Conservation (phyloP, 306 rosid genomes). For the Notholithocarpus densiflorus region DNA sequence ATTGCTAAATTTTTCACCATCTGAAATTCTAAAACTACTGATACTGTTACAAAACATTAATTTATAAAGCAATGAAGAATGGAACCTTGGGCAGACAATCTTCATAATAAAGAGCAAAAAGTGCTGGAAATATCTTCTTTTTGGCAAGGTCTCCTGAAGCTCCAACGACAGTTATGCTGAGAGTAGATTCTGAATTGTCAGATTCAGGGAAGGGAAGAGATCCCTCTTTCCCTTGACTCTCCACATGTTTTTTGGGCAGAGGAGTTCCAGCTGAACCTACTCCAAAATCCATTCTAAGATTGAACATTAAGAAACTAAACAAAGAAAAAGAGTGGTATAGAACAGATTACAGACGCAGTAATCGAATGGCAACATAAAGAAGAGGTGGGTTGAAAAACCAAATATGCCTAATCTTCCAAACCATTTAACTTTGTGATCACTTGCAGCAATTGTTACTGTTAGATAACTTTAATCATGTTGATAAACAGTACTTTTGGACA, state of each 20-base stretch:
- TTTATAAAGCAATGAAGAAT: conserved; percentile 4
- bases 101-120: conserved; percentile 90
- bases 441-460: background rate
- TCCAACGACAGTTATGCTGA: conserved; percentile 88
- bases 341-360: conserved; percentile 5
- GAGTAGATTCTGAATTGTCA: conserved; percentile 45
- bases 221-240: conserved; percentile 34
- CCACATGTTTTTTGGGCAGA: conserved; percentile 39
- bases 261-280: conserved; percentile 58
- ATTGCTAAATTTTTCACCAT: conserved; percentile 11
- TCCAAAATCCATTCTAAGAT: conserved; percentile 23
- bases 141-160: conserved; percentile 99
- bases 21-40: background rate
- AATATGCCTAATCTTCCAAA: conserved; percentile 1
- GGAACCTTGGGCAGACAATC: conserved; percentile 82
- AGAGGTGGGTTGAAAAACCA: background rate
- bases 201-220: conserved; percentile 38
- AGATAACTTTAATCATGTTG: background rate
- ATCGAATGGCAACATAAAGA: conserved; percentile 10
- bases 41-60: background rate
- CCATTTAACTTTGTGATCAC: background rate
- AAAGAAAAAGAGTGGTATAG: conserved; percentile 4
- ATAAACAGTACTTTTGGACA: background rate
- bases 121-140: conserved; percentile 96
- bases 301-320: conserved; percentile 12